Evolutionary conservation across 352 stramenopile species (phyloP).

Genomic region (Globisporangium nodosum): DNA sequence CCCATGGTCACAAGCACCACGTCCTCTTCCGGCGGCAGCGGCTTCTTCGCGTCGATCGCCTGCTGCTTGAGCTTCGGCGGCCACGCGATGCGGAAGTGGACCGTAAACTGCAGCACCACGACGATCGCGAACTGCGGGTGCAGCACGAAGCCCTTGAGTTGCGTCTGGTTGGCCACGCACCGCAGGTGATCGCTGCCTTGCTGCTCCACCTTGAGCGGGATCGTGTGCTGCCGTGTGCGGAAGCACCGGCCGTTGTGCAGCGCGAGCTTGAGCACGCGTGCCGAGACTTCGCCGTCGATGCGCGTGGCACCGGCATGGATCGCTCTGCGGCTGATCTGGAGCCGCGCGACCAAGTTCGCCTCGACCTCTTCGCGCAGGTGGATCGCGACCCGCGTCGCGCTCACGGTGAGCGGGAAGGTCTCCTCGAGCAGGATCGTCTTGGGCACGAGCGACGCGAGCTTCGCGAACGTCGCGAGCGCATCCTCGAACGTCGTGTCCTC

Average conservation of each 20-base stretch:
- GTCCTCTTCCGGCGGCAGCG: slow-evolving; percentile 57
- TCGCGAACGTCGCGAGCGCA: slow-evolving; percentile 45
- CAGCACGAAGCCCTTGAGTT: slow-evolving; percentile 70
- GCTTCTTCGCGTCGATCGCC: slow-evolving; percentile 49
- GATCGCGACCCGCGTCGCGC: slow-evolving; percentile 47
- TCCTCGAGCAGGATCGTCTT: slow-evolving; percentile 52
- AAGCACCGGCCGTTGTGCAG: slow-evolving; percentile 89
- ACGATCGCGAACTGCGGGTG: slow-evolving; percentile 78
- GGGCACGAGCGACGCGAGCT: slow-evolving; percentile 55
- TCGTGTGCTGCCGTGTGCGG: slow-evolving; percentile 47
- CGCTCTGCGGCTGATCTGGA: slow-evolving; percentile 57
- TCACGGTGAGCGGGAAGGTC: slow-evolving; percentile 50
- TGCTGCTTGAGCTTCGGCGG: slow-evolving; percentile 58
- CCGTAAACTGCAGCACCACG: slow-evolving; percentile 82
- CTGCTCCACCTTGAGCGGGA: slow-evolving; percentile 63
- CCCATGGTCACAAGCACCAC: slow-evolving; percentile 74
- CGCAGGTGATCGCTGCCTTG: slow-evolving; percentile 63
- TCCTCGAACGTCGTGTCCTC: slow-evolving; percentile 42
- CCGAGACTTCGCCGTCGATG: slow-evolving; percentile 64
- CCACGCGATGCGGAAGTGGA: slow-evolving; percentile 77
- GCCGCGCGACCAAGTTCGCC: slow-evolving; percentile 45
- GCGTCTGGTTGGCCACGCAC: slow-evolving; percentile 37
- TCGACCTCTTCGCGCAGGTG: slow-evolving; percentile 73
- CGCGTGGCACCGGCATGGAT: slow-evolving; percentile 40
- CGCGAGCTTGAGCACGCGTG: slow-evolving; percentile 75